Evolutionary conservation across 176 grass and related monocot genomes (phyloP), one percentile per base, ranked within the genome.

Genomic region (Leersia perrieri): DNA sequence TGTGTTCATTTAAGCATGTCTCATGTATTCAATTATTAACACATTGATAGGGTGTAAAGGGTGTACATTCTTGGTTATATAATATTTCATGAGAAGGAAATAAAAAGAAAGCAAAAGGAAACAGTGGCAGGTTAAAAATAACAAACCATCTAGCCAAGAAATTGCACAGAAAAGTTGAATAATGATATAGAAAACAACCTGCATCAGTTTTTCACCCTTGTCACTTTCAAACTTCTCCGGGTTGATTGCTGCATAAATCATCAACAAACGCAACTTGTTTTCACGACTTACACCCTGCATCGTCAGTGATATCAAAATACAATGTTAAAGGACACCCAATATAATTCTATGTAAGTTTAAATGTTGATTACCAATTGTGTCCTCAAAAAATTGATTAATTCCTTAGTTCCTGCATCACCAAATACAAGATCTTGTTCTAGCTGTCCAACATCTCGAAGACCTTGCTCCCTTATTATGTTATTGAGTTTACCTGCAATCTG

Each of bases 401-500:
- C 96, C 69, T 92, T 95, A 31, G 96, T 95, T 66, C 88, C 92
- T 80, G 92, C 90, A 89, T 95, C 86, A 36, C 96, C 96, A 84
- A 95, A 98, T 22, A 95, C 96, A 73, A 98, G 90, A 94, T 98
- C 91, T 89, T 98, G 96, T 60, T 98, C 90, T 70, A 98, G 72
- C 33, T 95, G 88, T 77, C 96, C 96, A 82, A 98, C 86, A 87
- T 95, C 90, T 75, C 88, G 81, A 83, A 98, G 92, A 32, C 58
- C 74, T 86, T 95, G 92, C 34, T 98, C 92, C 90, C 82, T 88
- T 83, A 98, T 95, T 82, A 95, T 87, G 63, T 29, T 79, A 89
- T 95, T 93, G 38, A 98, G 85, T 57, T 98, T 98, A 70, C 88
- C 88, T 79, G 96, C 96, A 93, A 98, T 90, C 96, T 98, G 88